phyloP scores from a whole-genome alignment of 345 rosid genomes.

The Boechera stricta region DNA sequence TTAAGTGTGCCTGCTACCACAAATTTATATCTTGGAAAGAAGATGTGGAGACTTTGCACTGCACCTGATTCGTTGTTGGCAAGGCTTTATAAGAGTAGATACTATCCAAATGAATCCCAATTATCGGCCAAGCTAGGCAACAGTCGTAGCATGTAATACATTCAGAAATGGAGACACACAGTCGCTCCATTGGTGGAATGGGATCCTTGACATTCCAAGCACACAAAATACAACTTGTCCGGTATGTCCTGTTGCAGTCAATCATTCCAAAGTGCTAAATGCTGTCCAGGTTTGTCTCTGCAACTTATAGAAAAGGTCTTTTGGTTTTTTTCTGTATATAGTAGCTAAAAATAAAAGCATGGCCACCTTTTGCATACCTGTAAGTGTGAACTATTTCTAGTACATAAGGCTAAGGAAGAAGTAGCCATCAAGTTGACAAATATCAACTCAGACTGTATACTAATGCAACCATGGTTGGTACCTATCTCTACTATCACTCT shows the following conservation, averaged over 20 bases:
- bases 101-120: too few species aligned
- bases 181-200: constrained; percentile 96
- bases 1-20: too few species aligned
- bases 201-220: constrained; percentile 82
- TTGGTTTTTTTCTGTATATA: not conserved
- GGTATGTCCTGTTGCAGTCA: constrained; percentile 75
- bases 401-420: not conserved
- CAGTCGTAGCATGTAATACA: constrained; percentile 43
- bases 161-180: constrained; percentile 94
- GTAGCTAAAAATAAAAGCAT: not conserved
- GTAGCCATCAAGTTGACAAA: not conserved
- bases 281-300: constrained; percentile 72
- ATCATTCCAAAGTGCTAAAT: constrained; percentile 88
- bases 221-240: constrained; percentile 67
- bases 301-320: not conserved
- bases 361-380: constrained; percentile 59
- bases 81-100: too few species aligned
- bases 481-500: too few species aligned
- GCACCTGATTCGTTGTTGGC: too few species aligned
- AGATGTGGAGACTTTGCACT: too few species aligned
- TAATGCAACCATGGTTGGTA: too few species aligned
- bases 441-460: not conserved
- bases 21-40: too few species aligned
- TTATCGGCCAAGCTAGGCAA: too few species aligned
- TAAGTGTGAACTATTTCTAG: constrained; percentile 47